Conservation (phyloP, 192 early-diverging fungal genomes). For the Helicostylum pulchrum region DNA sequence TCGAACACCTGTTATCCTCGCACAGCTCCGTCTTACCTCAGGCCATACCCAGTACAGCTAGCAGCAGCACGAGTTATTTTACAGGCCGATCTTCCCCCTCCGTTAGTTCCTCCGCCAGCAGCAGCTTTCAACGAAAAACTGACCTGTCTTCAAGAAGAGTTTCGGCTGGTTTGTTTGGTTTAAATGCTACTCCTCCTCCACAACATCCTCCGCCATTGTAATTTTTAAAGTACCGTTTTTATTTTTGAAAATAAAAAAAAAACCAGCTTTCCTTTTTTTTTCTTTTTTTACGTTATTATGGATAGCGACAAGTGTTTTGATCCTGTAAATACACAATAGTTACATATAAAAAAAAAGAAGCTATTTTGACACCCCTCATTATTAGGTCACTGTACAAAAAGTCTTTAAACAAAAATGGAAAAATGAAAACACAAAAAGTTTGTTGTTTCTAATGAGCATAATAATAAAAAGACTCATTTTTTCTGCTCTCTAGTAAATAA, state of each 20-base stretch:
- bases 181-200: conserved; percentile 10
- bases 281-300: no score
- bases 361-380: neutral
- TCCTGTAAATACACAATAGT: neutral
- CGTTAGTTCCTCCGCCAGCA: no score
- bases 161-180: conserved; percentile 21
- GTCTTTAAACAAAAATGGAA: neutral
- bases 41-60: no score
- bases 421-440: neutral
- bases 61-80: no score
- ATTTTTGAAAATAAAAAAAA: no score
- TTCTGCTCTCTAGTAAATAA: neutral
- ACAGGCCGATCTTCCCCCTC: no score
- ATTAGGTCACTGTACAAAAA: neutral
- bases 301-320: neutral
- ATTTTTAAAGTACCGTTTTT: no score
- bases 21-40: no score
- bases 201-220: no score
- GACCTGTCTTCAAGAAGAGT: conserved; percentile 17
- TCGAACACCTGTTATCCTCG: no score
- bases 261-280: no score
- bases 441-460: neutral
- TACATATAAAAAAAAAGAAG: neutral
- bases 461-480: neutral
- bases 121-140: neutral